phyloP scores from a whole-genome alignment of 257 asterid species.

The Voacanga thouarsii region DNA sequence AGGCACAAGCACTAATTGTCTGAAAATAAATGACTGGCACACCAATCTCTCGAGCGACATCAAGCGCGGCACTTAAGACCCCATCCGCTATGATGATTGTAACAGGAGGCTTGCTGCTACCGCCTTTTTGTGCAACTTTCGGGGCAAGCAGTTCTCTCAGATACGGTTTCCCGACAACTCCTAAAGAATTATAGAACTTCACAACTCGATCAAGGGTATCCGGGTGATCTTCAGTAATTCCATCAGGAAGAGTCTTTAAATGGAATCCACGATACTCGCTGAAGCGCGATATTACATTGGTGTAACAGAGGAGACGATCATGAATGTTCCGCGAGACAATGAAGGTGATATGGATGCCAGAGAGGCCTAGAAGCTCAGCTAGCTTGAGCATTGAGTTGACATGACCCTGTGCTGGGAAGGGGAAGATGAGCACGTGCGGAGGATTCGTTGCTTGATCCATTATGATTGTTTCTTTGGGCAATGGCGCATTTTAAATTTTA shows the following conservation, averaged over 20 bases:
- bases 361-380: constrained; percentile 53
- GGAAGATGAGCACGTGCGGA: constrained; percentile 68
- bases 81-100: constrained; percentile 24
- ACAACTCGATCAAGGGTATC: neutral
- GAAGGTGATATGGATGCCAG: constrained; percentile 53
- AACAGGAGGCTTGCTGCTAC: constrained; percentile 4
- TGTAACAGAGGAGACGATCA: too few relatives aligned
- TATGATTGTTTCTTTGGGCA: too few relatives aligned
- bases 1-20: constrained; percentile 22
- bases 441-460: too few relatives aligned
- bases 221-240: neutral
- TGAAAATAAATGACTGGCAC: constrained; percentile 24
- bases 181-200: constrained; percentile 10
- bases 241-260: neutral
- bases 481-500: too few relatives aligned
- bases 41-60: constrained; percentile 14
- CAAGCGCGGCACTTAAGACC: constrained; percentile 6
- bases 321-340: constrained; percentile 29
- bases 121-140: neutral
- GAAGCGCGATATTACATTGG: too few relatives aligned
- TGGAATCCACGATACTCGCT: too few relatives aligned
- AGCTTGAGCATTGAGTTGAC: constrained; percentile 64
- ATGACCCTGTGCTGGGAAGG: constrained; percentile 66
- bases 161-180: constrained; percentile 13
- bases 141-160: constrained; percentile 18